Base-by-base conservation (phyloP, 2,329 filamentous ascomycete species). In the Fusarium nygamai region DNA sequence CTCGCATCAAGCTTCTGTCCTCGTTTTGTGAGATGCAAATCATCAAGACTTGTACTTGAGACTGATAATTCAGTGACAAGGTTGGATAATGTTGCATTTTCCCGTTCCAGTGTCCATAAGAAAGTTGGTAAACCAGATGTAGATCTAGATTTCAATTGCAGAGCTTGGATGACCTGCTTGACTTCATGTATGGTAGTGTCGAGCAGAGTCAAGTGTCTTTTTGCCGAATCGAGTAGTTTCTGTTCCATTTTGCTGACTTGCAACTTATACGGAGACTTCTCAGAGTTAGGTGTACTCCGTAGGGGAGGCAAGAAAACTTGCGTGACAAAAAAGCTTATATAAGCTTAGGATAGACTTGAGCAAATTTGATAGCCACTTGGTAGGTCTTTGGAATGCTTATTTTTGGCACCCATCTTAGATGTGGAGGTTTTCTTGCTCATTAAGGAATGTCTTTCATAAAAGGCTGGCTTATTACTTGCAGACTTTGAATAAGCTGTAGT, bases 1-100 rank as follows among this genome's bases (percentile, higher is more conserved):
- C 75, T 73, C 11, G 76, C 71, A 17, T 81, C 78, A 12, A 82
- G 65, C 24, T 74, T 74, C 24, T 69, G 71, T n/a, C 57, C 67
- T 34, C 47, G 71, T 20, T 60, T 22, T 4, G 27, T 72, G 19
- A 72, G 63, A 12, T 62, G 38, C 8, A 53, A 60, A 46, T 61
- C 34, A 36, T 74, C 58, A 51, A 72, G 41, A 8, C 24, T 22
- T 24, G 41, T 48, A 41, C 29, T 68, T 61, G 63, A 38, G 39
- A 43, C 56, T 33, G 71, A 71, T 16, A 59, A n/a, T 51, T 72
- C 71, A 22, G 61, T 57, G 24, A 74, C n/a, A 29, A 72, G 38
- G 7, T 67, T 31, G 39, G 29, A 33, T 29, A 74, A 53, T 31
- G 67, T 34, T 20, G 59, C 50, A 17, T 62, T 69, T 59, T 72